These are phyloP conservation scores for Apiotrichum domesticum DNA, from an alignment of 1,284 basidiomycete species.

Conservation along the genomic window DNA sequence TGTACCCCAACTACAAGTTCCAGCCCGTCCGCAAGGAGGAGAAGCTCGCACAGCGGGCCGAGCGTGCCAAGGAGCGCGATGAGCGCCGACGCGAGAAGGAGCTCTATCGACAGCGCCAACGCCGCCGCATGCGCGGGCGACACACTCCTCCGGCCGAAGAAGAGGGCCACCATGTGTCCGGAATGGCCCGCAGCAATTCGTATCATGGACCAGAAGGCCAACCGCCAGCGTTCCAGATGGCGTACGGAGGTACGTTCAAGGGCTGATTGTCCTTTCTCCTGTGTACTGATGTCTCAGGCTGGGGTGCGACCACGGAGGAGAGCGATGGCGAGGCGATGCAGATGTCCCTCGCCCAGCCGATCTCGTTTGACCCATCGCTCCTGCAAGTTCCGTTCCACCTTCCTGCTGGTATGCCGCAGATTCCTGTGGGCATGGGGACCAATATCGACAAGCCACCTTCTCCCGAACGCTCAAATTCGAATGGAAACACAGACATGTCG, in stretches of 20 bases:
- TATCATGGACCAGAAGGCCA: not conserved
- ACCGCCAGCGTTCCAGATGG: not conserved
- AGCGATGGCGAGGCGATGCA: not conserved
- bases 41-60: constrained; percentile 53
- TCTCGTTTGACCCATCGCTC: not conserved
- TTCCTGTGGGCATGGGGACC: not conserved
- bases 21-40: constrained; percentile 62
- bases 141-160: not conserved
- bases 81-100: constrained; percentile 26
- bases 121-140: not conserved
- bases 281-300: not conserved
- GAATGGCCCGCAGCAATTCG: not conserved
- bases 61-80: constrained; percentile 34
- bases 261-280: too few species aligned
- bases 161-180: not conserved
- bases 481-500: not conserved
- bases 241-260: not conserved
- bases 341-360: not conserved
- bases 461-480: not conserved
- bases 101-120: not conserved
- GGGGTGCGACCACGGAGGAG: not conserved
- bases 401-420: not conserved
- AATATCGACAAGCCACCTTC: not conserved
- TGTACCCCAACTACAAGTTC: constrained; percentile 69
- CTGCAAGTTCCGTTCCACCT: not conserved